Evolutionary conservation across 1,139 yeast species (phyloP), one percentile per base, ranked within the genome.

Genomic region (Sugiyamaella grinbergsii): DNA sequence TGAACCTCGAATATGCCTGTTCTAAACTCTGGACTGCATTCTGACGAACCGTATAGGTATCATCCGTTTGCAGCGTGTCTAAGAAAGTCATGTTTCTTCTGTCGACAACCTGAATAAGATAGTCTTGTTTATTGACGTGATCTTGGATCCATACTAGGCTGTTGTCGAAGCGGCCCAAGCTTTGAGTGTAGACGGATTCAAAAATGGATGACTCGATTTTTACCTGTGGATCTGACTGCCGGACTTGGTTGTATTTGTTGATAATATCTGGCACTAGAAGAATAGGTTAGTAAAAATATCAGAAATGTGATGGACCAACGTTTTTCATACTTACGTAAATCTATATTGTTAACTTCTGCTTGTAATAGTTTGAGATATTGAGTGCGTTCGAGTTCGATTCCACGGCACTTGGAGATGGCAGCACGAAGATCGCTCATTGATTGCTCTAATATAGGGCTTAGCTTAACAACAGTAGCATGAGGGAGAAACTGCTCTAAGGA

Each of bases 21-120:
- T 84, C 87, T 23, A 87, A 65, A 2, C 68, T 69, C 51, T 80
- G 83, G 40, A 86, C 66, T 1, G 78, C 77, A 28, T 71, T 70
- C 49, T 77, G 79, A 29, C 91, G 69, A 22, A 71, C 67, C 1
- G 65, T 55, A 11, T 68, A 51, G 29, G 63, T 56, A 53, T 71
- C 68, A 55, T 59, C 71, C 54, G 60, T 68, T 49, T 55, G 65
- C 40, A 42, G 49, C 42, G 57, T 55, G 46, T 48, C 61, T 0
- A 63, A 52, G 57, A 82, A 81, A 18, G 68, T 63, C 1, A 60
- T 59, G 55, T 76, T 75, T 28, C 76, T 62, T 2, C 64, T 62
- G 31, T 75, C 75, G 28, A 85, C 74, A 23, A 73, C 67, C 0
- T 64, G 57, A 46, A 82, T 78, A 23, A 81, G 57, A 5, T 65